Percentiles rank a stretch among this genome's conserved stretches.
Evolutionary conservation across 169 alveolate genomes (phyloP).

Genomic region (Cryptosporidium sp.): DNA sequence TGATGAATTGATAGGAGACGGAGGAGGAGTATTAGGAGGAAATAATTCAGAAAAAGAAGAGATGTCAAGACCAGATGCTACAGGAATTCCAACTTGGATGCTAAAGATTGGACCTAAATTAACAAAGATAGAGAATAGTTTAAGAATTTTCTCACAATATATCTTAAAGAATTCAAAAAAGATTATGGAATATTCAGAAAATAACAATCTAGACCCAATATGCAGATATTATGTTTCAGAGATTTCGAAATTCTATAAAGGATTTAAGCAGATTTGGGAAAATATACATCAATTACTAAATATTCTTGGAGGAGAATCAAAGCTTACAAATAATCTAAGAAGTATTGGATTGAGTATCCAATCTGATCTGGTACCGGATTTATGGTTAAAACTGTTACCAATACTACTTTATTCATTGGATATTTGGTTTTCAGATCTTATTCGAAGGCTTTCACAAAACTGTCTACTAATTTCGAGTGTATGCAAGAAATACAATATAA

Average conservation of each 20-base stretch:
- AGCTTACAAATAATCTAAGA: conserved; percentile 34
- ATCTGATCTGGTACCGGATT: conserved; percentile 52
- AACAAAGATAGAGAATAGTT: neutral
- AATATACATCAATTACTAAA: conserved; percentile 2
- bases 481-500: neutral
- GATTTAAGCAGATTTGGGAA: conserved; percentile 47
- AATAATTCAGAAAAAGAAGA: neutral
- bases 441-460: conserved; percentile 28
- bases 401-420: conserved; percentile 8
- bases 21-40: neutral
- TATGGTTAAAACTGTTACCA: conserved; percentile 22
- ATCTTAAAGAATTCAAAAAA: neutral
- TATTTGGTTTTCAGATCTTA: conserved; percentile 21
- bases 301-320: conserved; percentile 5
- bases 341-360: conserved; percentile 32
- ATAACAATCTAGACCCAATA: neutral
- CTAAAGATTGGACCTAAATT: neutral
- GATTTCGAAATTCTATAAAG: neutral
- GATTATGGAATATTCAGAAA: neutral
- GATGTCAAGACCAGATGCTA: neutral
- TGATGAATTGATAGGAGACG: neutral
- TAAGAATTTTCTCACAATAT: conserved; percentile 8
- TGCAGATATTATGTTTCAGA: conserved; percentile 29
- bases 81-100: conserved; percentile 61
- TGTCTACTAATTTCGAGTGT: conserved; percentile 7